These are phyloP conservation scores for Backusella psychrophila DNA, from an alignment of 192 early-diverging fungal species.

Conservation along the genomic window DNA sequence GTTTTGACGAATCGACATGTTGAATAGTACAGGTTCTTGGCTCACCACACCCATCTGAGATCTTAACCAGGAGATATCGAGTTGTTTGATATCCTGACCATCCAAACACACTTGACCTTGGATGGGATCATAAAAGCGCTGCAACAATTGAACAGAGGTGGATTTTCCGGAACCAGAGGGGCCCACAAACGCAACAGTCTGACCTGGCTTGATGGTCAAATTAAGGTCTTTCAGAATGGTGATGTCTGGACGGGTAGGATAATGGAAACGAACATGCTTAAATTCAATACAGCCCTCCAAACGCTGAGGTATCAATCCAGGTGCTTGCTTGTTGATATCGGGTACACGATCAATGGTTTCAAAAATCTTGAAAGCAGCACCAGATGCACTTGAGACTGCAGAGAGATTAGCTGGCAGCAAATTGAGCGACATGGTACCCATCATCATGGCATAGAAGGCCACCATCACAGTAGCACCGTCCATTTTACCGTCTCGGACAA, in stretches of 20 bases:
- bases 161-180: conserved; percentile 82
- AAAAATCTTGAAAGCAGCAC: conserved; percentile 80
- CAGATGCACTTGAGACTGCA: conserved; percentile 67
- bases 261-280: conserved; percentile 71
- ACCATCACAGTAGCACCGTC: conserved; percentile 59
- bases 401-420: conserved; percentile 67
- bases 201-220: conserved; percentile 67
- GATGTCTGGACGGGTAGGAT: conserved; percentile 81
- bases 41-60: conserved; percentile 83
- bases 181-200: conserved; percentile 85
- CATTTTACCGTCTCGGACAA: conserved; percentile 45
- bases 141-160: conserved; percentile 78
- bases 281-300: conserved; percentile 71
- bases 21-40: conserved; percentile 91
- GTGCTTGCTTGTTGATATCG: conserved; percentile 62
- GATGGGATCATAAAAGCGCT: conserved; percentile 77
- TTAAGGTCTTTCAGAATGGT: conserved; percentile 69
- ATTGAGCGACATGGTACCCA: conserved; percentile 69
- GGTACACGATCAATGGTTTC: conserved; percentile 78
- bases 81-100: conserved; percentile 66
- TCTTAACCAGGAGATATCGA: conserved; percentile 79
- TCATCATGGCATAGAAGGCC: conserved; percentile 83
- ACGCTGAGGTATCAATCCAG: conserved; percentile 40
- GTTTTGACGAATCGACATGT: conserved; percentile 71
- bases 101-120: conserved; percentile 62